phyloP scores from a whole-genome alignment of 2,329 filamentous ascomycete genomes.

The Didymella arachidicola region DNA sequence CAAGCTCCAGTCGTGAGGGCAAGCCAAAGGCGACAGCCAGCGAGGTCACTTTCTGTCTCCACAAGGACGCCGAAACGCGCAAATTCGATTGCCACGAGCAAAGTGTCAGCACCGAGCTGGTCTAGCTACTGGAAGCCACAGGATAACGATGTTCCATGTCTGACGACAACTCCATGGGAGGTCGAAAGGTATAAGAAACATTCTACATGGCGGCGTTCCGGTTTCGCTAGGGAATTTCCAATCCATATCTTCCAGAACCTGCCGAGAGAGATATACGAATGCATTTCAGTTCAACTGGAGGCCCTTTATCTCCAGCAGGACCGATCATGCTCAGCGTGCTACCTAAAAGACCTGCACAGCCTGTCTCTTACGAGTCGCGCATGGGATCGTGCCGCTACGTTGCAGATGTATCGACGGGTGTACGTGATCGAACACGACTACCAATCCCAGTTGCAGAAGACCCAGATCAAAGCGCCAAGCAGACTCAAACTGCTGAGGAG shows the following conservation, averaged over 20 bases:
- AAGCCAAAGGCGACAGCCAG: background rate
- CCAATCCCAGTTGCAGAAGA: constrained; percentile 36
- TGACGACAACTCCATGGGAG: constrained; percentile 52
- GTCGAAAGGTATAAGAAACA: constrained; percentile 42
- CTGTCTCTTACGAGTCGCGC: constrained; percentile 62
- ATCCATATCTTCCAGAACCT: constrained; percentile 55
- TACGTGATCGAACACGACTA: constrained; percentile 58
- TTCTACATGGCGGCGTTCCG: constrained; percentile 42
- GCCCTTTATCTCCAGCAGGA: constrained; percentile 49
- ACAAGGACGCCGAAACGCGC: background rate
- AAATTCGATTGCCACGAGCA: constrained; percentile 6
- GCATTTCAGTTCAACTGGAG: constrained; percentile 61
- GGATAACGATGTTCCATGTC: constrained; percentile 29
- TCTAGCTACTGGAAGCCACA: constrained; percentile 1
- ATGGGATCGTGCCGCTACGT: constrained; percentile 62
- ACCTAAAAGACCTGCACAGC: constrained; percentile 62
- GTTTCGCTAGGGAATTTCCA: constrained; percentile 28
- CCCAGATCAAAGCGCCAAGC: constrained; percentile 59
- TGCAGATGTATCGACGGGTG: constrained; percentile 58
- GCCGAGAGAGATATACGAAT: constrained; percentile 63
- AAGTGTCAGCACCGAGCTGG: constrained; percentile 2
- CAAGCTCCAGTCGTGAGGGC: background rate
- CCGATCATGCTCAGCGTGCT: constrained; percentile 61
- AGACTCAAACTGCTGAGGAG: constrained; percentile 63
- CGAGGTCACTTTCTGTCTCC: background rate